Evolutionary conservation across 2,329 filamentous ascomycete species (phyloP).

Genomic region (Epichloe amarillans): DNA sequence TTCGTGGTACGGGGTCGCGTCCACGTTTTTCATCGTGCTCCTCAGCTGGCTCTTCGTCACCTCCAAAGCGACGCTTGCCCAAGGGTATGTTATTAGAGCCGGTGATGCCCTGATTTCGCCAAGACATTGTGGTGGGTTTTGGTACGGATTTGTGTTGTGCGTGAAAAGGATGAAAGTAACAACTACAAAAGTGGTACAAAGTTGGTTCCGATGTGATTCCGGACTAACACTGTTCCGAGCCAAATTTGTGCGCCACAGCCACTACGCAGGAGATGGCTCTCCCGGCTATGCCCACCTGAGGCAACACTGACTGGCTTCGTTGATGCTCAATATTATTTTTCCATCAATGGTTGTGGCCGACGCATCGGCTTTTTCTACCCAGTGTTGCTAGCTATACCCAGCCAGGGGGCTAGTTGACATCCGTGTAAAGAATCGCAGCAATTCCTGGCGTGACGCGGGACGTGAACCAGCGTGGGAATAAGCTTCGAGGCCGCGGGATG

Average conservation of each 20-base stretch:
- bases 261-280: too few species aligned
- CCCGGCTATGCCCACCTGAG: too few species aligned
- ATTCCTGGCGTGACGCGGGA: too few species aligned
- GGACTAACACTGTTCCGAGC: conserved; percentile 1
- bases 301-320: too few species aligned
- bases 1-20: conserved; percentile 72
- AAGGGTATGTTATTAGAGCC: conserved; percentile 97
- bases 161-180: neutral
- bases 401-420: too few species aligned
- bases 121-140: conserved; percentile 39
- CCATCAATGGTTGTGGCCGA: too few species aligned
- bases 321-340: too few species aligned
- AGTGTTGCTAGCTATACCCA: too few species aligned
- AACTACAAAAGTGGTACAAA: neutral
- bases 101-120: conserved; percentile 72
- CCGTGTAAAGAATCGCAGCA: too few species aligned
- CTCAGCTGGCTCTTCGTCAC: conserved; percentile 37
- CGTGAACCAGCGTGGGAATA: too few species aligned
- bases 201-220: neutral
- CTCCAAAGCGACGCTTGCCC: conserved; percentile 72
- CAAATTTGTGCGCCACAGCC: neutral
- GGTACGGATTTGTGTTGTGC: neutral
- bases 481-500: too few species aligned
- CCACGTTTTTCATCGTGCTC: conserved; percentile 64
- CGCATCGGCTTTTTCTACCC: too few species aligned